Evolutionary conservation across 495 filamentous ascomycete genomes (phyloP).

Genomic region (Tuber brumale): DNA sequence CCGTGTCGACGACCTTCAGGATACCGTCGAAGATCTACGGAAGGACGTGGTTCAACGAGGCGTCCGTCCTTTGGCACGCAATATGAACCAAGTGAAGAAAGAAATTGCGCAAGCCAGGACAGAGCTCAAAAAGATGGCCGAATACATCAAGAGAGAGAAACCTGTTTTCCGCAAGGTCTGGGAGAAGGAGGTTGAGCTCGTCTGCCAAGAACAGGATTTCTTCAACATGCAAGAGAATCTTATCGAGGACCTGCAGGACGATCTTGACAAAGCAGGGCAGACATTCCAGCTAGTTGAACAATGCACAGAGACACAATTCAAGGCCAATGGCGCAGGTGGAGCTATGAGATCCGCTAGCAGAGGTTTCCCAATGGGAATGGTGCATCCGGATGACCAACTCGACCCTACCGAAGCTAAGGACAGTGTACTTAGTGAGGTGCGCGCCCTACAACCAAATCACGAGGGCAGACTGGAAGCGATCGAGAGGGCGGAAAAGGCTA

Average conservation of each 20-base stretch:
- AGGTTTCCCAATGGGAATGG: constrained; percentile 53
- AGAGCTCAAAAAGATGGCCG: constrained; percentile 92
- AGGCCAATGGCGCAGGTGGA: constrained; percentile 52
- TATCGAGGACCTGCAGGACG: constrained; percentile 82
- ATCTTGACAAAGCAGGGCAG: constrained; percentile 85
- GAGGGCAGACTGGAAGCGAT: constrained; percentile 89
- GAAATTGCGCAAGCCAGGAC: constrained; percentile 73
- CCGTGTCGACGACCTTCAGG: constrained; percentile 91
- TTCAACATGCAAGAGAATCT: constrained; percentile 92
- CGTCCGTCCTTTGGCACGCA: constrained; percentile 83
- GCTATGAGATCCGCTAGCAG: constrained; percentile 51
- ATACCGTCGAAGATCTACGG: constrained; percentile 90
- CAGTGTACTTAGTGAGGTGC: constrained; percentile 83
- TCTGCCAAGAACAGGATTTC: constrained; percentile 90
- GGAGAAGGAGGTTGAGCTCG: constrained; percentile 89
- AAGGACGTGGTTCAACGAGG: constrained; percentile 94
- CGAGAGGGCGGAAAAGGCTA: constrained; percentile 80
- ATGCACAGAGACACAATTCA: constrained; percentile 90
- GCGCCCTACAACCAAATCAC: constrained; percentile 91
- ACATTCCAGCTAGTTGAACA: constrained; percentile 94
- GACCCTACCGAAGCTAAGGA: constrained; percentile 82
- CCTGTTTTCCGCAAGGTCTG: constrained; percentile 97
- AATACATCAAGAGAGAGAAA: constrained; percentile 83
- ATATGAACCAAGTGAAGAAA: constrained; percentile 78
- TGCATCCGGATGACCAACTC: constrained; percentile 56